phyloP scores from a whole-genome alignment of 768 basidiomycete species.

The Paxillus rubicundulus region DNA sequence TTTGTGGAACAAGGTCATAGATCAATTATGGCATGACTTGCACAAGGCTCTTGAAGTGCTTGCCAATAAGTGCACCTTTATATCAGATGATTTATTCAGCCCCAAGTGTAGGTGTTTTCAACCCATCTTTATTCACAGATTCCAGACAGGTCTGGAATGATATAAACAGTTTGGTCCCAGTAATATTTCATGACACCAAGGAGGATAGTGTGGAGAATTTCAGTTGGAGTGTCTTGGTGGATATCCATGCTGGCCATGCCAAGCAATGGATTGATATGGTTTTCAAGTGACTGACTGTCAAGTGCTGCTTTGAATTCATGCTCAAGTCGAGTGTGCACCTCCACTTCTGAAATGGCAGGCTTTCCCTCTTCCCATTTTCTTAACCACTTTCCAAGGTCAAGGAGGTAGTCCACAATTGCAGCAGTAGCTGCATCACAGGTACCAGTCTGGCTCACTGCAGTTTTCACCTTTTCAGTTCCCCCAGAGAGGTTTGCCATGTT shows the following conservation, averaged over 20 bases:
- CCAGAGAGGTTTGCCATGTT: too few species aligned
- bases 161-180: conserved; percentile 20
- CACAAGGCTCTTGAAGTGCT: conserved; percentile 29
- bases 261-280: conserved; percentile 1
- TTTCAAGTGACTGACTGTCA: neutral
- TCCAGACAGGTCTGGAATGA: conserved; percentile 25
- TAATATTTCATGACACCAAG: conserved; percentile 34
- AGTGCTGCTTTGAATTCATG: neutral
- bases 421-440: too few species aligned
- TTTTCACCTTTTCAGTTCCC: too few species aligned
- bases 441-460: too few species aligned
- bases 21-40: conserved; percentile 29
- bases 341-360: neutral
- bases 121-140: conserved; percentile 21
- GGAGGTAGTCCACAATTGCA: too few species aligned
- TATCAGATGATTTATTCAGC: conserved; percentile 33
- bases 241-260: conserved; percentile 23
- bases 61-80: conserved; percentile 29
- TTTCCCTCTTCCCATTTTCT: neutral
- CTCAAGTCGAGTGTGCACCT: neutral
- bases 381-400: conserved; percentile 28
- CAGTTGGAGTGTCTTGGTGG: conserved; percentile 31
- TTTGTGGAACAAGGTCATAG: conserved; percentile 26
- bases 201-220: conserved; percentile 33
- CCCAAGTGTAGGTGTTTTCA: conserved; percentile 24